Conservation (phyloP, 2,329 filamentous ascomycete genomes). For the Didymella pomorum region DNA sequence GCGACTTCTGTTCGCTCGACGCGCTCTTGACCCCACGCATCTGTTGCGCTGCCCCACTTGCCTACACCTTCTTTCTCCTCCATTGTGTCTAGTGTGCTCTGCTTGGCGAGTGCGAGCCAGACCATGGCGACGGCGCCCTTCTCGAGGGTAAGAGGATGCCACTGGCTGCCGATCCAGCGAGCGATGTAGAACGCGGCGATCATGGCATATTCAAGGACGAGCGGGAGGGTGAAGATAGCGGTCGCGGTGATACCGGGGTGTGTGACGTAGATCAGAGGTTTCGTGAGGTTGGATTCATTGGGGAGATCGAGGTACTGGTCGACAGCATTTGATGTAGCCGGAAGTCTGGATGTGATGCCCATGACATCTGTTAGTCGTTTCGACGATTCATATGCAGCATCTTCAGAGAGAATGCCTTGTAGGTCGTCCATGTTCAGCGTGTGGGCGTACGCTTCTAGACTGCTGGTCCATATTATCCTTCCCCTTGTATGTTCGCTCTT, state of each 20-base stretch:
- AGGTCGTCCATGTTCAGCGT: conserved; percentile 74
- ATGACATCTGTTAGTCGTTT: conserved; percentile 90
- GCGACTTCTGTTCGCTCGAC: conserved; percentile 83
- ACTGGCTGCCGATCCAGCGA: conserved; percentile 83
- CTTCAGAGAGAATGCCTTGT: conserved; percentile 70
- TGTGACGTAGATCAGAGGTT: conserved; percentile 75
- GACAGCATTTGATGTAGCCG: conserved; percentile 63
- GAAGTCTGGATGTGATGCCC: conserved; percentile 74
- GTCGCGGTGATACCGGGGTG: conserved; percentile 91
- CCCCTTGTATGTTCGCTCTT: conserved; percentile 56
- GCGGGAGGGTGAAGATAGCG: conserved; percentile 76
- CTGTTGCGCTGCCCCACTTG: conserved; percentile 87
- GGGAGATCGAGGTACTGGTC: conserved; percentile 36
- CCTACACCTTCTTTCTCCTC: conserved; percentile 61
- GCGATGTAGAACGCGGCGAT: conserved; percentile 71
- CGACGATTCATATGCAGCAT: conserved; percentile 82
- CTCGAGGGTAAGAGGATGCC: conserved; percentile 83
- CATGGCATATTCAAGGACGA: conserved; percentile 75
- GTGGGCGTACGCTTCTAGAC: conserved; percentile 72
- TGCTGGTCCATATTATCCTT: conserved; percentile 87
- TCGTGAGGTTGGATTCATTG: conserved; percentile 26
- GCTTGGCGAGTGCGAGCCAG: conserved; percentile 77
- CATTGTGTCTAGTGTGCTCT: conserved; percentile 66
- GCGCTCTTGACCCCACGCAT: conserved; percentile 64
- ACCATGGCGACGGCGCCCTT: conserved; percentile 77